phyloP scores from a whole-genome alignment of 2,329 filamentous ascomycete genomes.

The Penicillium sp. region DNA sequence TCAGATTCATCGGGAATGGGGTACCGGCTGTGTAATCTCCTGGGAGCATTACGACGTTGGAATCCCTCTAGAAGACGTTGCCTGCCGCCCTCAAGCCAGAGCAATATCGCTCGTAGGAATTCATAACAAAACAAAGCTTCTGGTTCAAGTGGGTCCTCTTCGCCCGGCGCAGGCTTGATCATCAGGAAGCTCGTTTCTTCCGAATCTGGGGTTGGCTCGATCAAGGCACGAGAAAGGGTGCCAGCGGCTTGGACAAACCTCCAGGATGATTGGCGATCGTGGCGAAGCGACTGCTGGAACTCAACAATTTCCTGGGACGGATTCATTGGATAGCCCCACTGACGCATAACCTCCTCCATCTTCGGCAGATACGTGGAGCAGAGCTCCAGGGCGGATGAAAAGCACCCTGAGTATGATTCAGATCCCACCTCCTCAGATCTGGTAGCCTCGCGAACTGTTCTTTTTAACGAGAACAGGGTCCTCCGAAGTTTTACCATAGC shows the following conservation, averaged over 20 bases:
- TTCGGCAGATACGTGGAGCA: conserved; percentile 50
- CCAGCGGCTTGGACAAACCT: conserved; percentile 62
- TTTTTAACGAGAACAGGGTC: conserved; percentile 52
- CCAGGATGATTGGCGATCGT: conserved; percentile 53
- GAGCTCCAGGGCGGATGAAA: conserved; percentile 43
- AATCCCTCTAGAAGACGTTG: conserved; percentile 56
- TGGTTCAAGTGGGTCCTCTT: conserved; percentile 39
- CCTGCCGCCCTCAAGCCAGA: conserved; percentile 60
- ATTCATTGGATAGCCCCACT: conserved; percentile 59
- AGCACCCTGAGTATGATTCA: conserved; percentile 37
- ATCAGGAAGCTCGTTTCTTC: conserved; percentile 42
- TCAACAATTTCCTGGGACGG: conserved; percentile 51
- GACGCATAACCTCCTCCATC: conserved; percentile 54
- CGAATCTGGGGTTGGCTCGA: conserved; percentile 49
- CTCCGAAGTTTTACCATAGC: conserved; percentile 53
- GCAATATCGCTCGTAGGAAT: conserved; percentile 59
- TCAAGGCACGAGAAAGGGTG: conserved; percentile 55
- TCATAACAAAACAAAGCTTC: conserved; percentile 60
- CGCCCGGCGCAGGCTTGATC: conserved; percentile 47
- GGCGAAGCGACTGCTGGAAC: conserved; percentile 55
- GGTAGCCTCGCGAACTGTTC: conserved; percentile 31
- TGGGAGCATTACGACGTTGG: conserved; percentile 43
- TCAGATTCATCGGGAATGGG: conserved; percentile 52
- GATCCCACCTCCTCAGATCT: conserved; percentile 28
- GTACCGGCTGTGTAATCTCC: conserved; percentile 44